Percentiles rank a stretch among this genome's conserved stretches.
These are phyloP conservation scores for Arabidopsis suecica DNA, from an alignment of 345 rosid species.

Conservation along the genomic window DNA sequence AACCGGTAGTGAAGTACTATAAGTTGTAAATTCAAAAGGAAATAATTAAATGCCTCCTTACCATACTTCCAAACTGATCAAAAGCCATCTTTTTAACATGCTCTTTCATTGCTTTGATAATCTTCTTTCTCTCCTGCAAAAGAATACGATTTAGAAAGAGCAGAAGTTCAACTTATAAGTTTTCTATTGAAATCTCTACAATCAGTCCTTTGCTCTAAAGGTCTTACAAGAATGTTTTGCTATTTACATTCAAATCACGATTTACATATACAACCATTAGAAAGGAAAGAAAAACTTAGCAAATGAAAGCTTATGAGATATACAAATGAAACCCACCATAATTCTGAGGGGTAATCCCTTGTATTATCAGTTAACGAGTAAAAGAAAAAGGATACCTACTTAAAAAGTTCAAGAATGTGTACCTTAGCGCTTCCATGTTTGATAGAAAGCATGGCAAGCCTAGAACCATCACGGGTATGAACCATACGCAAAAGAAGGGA, in stretches of 20 bases:
- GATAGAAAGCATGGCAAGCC: constrained; percentile 78
- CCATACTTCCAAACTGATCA: constrained; percentile 84
- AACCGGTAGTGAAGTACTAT: constrained; percentile 6
- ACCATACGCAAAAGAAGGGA: constrained; percentile 89
- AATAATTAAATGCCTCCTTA: constrained; percentile 44
- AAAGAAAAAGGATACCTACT: background rate
- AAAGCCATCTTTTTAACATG: constrained; percentile 66
- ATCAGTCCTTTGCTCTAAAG: background rate
- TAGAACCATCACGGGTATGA: constrained; percentile 93
- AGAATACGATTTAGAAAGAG: constrained; percentile 23
- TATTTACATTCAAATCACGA: background rate
- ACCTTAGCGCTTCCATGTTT: constrained; percentile 99
- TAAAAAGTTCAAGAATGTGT: background rate
- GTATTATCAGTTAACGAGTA: background rate
- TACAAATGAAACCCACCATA: background rate
- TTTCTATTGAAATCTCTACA: background rate
- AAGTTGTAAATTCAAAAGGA: constrained; percentile 1
- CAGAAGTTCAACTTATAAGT: background rate
- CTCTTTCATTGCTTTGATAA: constrained; percentile 85
- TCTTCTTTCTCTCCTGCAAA: constrained; percentile 87
- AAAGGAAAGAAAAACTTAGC: background rate
- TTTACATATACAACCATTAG: constrained; percentile 4
- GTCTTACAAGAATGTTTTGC: constrained; percentile 9
- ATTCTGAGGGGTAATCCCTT: background rate
- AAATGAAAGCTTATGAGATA: background rate